Percentiles rank a stretch among this genome's conserved stretches.
Conservation (phyloP, 2,329 filamentous ascomycete species). For the Colletotrichum ledebouriae region DNA sequence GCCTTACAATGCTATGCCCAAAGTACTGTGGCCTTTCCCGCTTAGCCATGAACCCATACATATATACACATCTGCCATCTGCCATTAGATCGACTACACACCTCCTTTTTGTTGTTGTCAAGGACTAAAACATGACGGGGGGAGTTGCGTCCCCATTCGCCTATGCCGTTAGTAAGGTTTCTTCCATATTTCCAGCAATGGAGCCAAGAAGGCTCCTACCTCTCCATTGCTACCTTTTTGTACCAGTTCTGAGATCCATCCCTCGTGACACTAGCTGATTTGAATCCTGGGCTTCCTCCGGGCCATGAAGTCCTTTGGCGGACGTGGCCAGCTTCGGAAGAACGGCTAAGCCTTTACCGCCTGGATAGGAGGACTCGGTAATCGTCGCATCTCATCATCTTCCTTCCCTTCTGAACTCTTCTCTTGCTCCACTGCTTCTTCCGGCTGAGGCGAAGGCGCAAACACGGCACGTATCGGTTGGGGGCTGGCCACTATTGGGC, state of each 20-base stretch:
- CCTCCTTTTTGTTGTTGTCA: neutral
- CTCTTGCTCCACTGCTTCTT: neutral
- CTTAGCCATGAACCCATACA: conserved; percentile 33
- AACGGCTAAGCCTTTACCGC: conserved; percentile 50
- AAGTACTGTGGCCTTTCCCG: conserved; percentile 34
- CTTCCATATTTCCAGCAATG: neutral
- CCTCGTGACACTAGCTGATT: no score
- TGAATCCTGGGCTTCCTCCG: no score
- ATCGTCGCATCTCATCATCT: conserved; percentile 45
- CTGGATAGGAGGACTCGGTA: conserved; percentile 50
- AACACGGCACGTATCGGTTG: conserved; percentile 17
- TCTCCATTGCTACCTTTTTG: neutral
- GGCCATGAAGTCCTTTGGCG: neutral
- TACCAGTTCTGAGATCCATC: no score
- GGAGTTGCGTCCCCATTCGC: neutral
- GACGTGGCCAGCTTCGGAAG: neutral
- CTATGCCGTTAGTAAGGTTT: conserved; percentile 1
- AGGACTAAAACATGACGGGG: conserved; percentile 29
- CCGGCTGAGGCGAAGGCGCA: conserved; percentile 7
- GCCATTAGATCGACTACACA: conserved; percentile 21
- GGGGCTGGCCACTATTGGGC: conserved; percentile 6
- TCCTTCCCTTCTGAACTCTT: conserved; percentile 44
- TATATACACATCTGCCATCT: conserved; percentile 28
- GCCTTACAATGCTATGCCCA: conserved; percentile 36
- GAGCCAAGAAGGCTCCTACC: neutral